A percentile compares a stretch with the other conserved stretches of the same genome.
phyloP scores from a whole-genome alignment of 257 asterid species.

The Solanum pimpinellifolium region DNA sequence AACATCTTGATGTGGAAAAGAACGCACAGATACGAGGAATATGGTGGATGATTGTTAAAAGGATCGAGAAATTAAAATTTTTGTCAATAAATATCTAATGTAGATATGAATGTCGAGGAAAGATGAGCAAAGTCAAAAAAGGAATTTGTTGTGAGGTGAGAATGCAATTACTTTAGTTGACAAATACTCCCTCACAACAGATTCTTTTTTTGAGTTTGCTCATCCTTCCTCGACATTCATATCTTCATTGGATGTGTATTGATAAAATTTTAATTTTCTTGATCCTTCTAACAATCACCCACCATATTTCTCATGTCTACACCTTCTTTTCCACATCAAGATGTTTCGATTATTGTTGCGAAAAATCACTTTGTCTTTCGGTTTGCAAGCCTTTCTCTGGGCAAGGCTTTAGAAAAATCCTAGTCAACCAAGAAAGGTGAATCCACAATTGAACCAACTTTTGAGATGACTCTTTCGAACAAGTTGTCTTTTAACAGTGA shows the following conservation, averaged over 20 bases:
- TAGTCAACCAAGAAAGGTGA: not conserved
- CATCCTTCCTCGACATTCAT: not conserved
- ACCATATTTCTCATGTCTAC: not conserved
- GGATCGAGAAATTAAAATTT: not conserved
- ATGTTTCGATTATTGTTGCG: not conserved
- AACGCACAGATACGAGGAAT: not conserved
- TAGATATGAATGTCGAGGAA: not conserved
- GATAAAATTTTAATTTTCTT: not conserved
- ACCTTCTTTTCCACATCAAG: not conserved
- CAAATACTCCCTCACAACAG: not conserved
- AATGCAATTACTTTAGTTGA: not conserved
- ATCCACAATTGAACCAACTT: not conserved
- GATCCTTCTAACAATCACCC: not conserved
- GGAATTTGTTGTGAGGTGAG: not conserved
- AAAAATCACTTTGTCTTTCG: not conserved
- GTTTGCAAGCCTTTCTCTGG: not conserved
- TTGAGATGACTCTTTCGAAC: not conserved
- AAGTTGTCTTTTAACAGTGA: not conserved
- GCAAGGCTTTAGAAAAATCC: not conserved
- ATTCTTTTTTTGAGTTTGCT: not conserved
- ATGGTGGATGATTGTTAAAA: not conserved
- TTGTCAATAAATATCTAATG: not conserved
- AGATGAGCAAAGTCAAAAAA: not conserved
- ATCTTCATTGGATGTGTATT: not conserved
- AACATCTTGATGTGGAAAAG: not conserved